Evolutionary conservation across 306 rosid species (phyloP).

Genomic region (Cucumis cinereus): DNA sequence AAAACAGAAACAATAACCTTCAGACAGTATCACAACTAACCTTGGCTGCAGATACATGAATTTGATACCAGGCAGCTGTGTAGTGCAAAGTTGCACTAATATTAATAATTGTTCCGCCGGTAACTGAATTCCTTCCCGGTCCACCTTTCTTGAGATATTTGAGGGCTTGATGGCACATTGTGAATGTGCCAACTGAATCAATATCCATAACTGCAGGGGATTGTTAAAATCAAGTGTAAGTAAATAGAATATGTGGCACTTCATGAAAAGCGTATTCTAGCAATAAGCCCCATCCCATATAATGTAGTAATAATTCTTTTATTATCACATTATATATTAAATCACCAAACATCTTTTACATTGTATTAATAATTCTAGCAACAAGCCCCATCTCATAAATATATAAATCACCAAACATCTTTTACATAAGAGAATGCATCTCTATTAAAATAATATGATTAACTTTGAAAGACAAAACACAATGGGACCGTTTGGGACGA

Average conservation of each 20-base stretch:
- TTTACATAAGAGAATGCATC: not conserved
- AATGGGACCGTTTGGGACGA: too few species aligned
- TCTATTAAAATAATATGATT: not conserved
- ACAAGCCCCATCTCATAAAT: too few species aligned
- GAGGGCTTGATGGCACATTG: slow-evolving; percentile 83
- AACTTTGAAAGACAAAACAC: not conserved
- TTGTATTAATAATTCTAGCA: too few species aligned
- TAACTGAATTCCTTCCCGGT: slow-evolving; percentile 44
- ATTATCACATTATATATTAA: too few species aligned
- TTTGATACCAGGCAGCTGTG: slow-evolving; percentile 85
- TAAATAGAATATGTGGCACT: not conserved
- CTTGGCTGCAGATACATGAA: slow-evolving; percentile 95
- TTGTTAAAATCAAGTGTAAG: slow-evolving; percentile 5
- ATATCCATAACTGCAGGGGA: slow-evolving; percentile 72
- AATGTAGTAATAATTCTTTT: not conserved
- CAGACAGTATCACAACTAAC: slow-evolving; percentile 17
- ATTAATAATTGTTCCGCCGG: slow-evolving; percentile 65
- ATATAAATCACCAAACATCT: not conserved
- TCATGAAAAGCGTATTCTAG: not conserved
- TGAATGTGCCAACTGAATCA: slow-evolving; percentile 93
- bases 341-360: not conserved
- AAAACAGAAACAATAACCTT: not conserved
- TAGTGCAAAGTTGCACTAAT: slow-evolving; percentile 87
- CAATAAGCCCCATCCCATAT: not conserved
- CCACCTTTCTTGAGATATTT: slow-evolving; percentile 90